Base-by-base conservation (phyloP, 305 asterid species). In the Fraxinus greggii region DNA sequence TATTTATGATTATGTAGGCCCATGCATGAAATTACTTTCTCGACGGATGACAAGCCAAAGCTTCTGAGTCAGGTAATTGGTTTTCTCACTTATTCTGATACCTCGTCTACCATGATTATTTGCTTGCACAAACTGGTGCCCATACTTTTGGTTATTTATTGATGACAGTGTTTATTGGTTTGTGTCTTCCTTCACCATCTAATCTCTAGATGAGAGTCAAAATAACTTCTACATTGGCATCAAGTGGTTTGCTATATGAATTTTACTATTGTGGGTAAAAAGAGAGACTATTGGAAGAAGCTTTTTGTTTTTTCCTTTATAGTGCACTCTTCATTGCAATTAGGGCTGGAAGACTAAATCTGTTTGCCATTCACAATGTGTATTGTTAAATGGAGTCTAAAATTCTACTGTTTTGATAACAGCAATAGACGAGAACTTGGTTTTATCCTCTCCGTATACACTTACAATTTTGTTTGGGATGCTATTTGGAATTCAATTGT, bases 21-120 rank as follows among this genome's bases (percentile, higher is more conserved):
- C 81, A 92, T 94, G 97, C 97, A 95, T 86, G 99, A 95, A 88
- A 95, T 95, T 86, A 95, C 99, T 42, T 94, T 93, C 88, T 95
- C 97, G 83, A 89, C 91, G 8, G 95, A 89, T 76, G 97, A 95
- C 93, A 94, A 90, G 86, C 99, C 97, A 72, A 95, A 95, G 87
- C 96, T 95, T 87, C 97, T 93, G 79, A 95, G 98, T 90, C 97
- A 92, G 98, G 98, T 95, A 82, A 74, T 73, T 79, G 73, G 35
- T 72, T 36, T 48, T 61, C 76, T 75, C 7, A 0, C 73, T 75
- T 42, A 59, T 76, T 75, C 61, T 76, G n/a, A 28, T 82, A 74
- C 70, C 40, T 76, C 10, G 12, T 67, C 74, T 67, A 15, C 74
- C 74, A 67, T 67, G 35, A 65, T 67, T 67, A 28, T 67, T 65